Evolutionary conservation across 1,284 basidiomycete genomes (phyloP), one percentile per base, ranked within the genome.

Genomic region (Malassezia yamatoensis): DNA sequence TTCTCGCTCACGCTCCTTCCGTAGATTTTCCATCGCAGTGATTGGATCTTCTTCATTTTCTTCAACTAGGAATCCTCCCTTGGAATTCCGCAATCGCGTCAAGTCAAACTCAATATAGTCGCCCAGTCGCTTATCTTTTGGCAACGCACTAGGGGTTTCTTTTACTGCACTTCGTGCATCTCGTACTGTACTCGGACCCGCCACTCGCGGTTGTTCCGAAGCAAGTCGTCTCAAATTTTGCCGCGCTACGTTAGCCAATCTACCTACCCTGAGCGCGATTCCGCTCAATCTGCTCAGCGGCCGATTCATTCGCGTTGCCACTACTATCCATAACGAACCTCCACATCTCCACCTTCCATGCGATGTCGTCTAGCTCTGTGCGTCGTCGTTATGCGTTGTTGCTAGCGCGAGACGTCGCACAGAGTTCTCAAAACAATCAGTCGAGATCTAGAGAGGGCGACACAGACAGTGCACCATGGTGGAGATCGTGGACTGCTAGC

Each of bases 401-500:
- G 11, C 36, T 39, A 29, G 49, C 49, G 41, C 48, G 48, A 5
- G 37, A 38, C 49, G 41, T 35, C 8, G 41, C 34, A 38, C 42
- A 15, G 35, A 21, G 34, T 38, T 21, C 21, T 33, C 11, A 33
- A 20, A 5, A 29, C 10, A n/a, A 16, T 16, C 13, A 16, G 6
- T 4, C 7, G 7, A 7, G 24, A 29, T 29, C 7, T 7, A 29
- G 24, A 3, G 24, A 29, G 11, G 4, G 37, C 0, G 15, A 5
- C 5, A 32, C 43, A 1, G 21, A 29, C 5, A 20, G 15, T 2
- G 51, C 45, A 38, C 16, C 39, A 2, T 58, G 55, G 55, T 58
- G 55, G 55, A 32, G 79, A 10, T 77, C 77, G 56, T 90, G 87
- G 87, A 81, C 82, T 4, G 65, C 78, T 0, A 60, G 74, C 7